phyloP scores from a whole-genome alignment of 2,329 filamentous ascomycete genomes.

The Venturiaceae sp. region DNA sequence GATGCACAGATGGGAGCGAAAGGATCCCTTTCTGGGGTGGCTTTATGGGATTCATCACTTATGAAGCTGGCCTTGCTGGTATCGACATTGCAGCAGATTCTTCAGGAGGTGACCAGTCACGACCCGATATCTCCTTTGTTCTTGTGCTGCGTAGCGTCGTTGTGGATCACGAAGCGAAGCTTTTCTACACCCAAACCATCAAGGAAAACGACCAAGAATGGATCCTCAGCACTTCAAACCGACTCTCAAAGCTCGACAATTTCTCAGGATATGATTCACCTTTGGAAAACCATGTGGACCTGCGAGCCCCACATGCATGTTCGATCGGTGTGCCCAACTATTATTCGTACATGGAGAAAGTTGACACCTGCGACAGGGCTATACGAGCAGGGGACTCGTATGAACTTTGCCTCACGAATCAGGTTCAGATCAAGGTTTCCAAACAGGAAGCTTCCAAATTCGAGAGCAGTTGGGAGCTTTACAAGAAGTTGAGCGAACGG shows the following conservation, averaged over 20 bases:
- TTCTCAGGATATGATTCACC: background rate
- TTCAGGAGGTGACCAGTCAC: slow-evolving; percentile 23
- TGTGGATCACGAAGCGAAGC: slow-evolving; percentile 57
- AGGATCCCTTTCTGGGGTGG: slow-evolving; percentile 64
- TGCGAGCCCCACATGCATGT: background rate
- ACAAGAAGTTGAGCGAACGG: slow-evolving; percentile 55
- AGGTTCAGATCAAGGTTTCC: slow-evolving; percentile 32
- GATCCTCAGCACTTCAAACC: slow-evolving; percentile 22
- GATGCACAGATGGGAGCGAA: slow-evolving; percentile 27
- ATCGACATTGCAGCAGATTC: slow-evolving; percentile 37
- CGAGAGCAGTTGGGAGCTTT: slow-evolving; percentile 53
- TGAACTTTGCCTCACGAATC: slow-evolving; percentile 73
- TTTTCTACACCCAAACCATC: slow-evolving; percentile 60
- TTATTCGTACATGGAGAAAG: background rate
- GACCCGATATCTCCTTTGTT: slow-evolving; percentile 64
- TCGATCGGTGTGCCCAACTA: background rate
- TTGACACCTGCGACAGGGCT: slow-evolving; percentile 20
- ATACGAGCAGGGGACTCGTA: slow-evolving; percentile 75
- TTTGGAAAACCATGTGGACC: background rate
- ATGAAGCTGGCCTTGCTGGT: slow-evolving; percentile 66
- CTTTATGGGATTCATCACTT: slow-evolving; percentile 75
- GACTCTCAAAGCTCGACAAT: background rate
- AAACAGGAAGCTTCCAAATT: slow-evolving; percentile 13
- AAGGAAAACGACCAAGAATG: slow-evolving; percentile 34
- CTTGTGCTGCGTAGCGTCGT: slow-evolving; percentile 73